A percentile compares a stretch with the other conserved stretches of the same genome.
Evolutionary conservation across 352 stramenopile species (phyloP).

Genomic region (Globisporangium canariense): DNA sequence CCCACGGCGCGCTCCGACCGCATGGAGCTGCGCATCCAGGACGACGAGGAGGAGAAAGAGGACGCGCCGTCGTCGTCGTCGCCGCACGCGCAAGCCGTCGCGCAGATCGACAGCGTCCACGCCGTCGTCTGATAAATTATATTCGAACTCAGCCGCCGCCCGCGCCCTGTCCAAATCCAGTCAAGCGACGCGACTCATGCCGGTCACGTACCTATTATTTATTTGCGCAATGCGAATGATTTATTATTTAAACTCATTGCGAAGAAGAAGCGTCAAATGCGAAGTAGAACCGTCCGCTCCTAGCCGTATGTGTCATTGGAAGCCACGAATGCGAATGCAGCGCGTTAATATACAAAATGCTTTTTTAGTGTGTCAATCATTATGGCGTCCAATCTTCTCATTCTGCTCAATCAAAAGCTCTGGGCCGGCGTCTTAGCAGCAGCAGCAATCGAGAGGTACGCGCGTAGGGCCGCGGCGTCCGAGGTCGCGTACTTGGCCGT

Average conservation of each 20-base stretch:
- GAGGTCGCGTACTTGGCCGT: constrained; percentile 41
- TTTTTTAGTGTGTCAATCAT: not conserved
- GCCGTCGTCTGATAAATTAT: constrained; percentile 7
- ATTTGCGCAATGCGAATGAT: constrained; percentile 4
- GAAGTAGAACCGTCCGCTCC: not conserved
- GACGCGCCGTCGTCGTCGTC: not conserved
- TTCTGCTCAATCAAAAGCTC: not conserved
- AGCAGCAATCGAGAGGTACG: constrained; percentile 16
- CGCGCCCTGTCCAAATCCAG: too few relatives aligned
- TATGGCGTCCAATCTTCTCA: not conserved
- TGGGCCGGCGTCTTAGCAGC: not conserved
- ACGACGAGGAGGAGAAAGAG: constrained; percentile 19
- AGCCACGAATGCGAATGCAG: not conserved
- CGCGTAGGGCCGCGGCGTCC: constrained; percentile 30
- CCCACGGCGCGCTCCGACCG: not conserved
- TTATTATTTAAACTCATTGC: not conserved
- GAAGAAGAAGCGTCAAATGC: not conserved
- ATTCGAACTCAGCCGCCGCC: not conserved
- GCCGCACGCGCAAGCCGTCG: not conserved
- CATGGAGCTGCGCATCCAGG: constrained; percentile 11
- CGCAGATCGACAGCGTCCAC: not conserved
- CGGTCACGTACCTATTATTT: constrained; percentile 1
- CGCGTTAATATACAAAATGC: not conserved
- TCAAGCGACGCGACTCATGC: not conserved
- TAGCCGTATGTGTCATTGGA: constrained; percentile 2